Base-by-base conservation (phyloP, 352 stramenopile genomes). In the Phytopythium cucurbitacearum region DNA sequence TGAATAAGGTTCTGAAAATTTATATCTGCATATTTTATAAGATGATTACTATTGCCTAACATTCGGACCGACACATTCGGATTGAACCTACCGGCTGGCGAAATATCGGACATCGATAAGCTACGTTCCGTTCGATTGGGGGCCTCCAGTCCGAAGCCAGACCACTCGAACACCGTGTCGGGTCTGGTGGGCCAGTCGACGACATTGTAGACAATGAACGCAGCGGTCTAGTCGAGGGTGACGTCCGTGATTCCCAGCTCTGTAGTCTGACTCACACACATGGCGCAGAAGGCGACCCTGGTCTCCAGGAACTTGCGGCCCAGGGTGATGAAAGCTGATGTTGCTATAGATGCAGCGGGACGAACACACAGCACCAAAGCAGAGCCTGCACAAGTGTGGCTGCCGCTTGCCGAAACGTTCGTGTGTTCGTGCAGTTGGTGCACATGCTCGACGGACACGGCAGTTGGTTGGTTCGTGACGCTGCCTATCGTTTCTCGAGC, bases 101-200 rank as follows among this genome's bases (percentile, higher is more conserved):
- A 28, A 28, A 28, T 28, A 28, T 28, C 21, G 21, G 21, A 28
- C 21, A 28, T 28, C 21, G 21, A 28, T 28, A 28, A 28, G 21
- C 21, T 28, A 28, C 21, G 21, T 28, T 28, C 21, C 21, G 21
- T 28, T 28, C 1, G 21, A 28, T 28, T 28, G 1, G 21, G 21
- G 21, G 21, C 21, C 21, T 28, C 21, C 21, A 28, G 21, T 28
- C 21, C 21, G 21, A 28, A 28, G 21, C 21, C 21, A 5, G 39
- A 48, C 12, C 16, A 16, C 13, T 56, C 50, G 9, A 40, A 56
- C 28, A 35, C 60, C 7, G 63, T 69, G 7, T 60, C 35, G 7
- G 62, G 64, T 11, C 62, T 53, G 7, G 61, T 69, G 36, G 52
- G 62, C n/a, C 52, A 66, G 44, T 57, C 57, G 1, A 51, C 40